phyloP scores from a whole-genome alignment of 2,329 filamentous ascomycete genomes.

The Waltergamsia citrina region DNA sequence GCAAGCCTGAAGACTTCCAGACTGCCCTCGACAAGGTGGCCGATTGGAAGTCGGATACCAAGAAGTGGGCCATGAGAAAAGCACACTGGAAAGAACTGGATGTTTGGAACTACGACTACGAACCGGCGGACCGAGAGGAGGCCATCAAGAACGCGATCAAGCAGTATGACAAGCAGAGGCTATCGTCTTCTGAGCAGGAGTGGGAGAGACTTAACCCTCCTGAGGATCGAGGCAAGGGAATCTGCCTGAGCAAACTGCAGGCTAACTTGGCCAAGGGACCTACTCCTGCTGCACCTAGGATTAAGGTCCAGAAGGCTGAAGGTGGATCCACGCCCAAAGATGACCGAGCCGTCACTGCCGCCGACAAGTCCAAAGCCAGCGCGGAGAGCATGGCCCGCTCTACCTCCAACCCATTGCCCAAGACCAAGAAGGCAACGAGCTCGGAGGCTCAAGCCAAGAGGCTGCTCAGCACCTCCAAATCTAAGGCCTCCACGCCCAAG shows the following conservation, averaged over 20 bases:
- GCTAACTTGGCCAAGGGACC: slow-evolving; percentile 40
- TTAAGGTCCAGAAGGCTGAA: slow-evolving; percentile 40
- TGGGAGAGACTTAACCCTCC: slow-evolving; percentile 53
- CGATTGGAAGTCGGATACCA: slow-evolving; percentile 33
- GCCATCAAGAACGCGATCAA: slow-evolving; percentile 52
- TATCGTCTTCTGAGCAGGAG: slow-evolving; percentile 44
- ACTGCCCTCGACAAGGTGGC: slow-evolving; percentile 49
- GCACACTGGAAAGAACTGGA: slow-evolving; percentile 54
- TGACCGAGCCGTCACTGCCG: slow-evolving; percentile 17
- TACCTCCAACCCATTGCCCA: slow-evolving; percentile 40
- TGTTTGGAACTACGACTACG: slow-evolving; percentile 53
- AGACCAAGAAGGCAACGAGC: slow-evolving; percentile 47
- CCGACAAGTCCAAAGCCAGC: slow-evolving; percentile 18
- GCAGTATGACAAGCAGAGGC: slow-evolving; percentile 48
- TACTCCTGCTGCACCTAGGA: slow-evolving; percentile 33
- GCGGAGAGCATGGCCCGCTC: slow-evolving; percentile 38
- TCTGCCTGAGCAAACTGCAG: slow-evolving; percentile 52
- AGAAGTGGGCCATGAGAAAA: slow-evolving; percentile 48
- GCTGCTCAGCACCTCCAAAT: slow-evolving; percentile 29
- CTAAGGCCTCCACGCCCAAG: slow-evolving; percentile 15
- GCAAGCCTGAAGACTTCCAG: slow-evolving; percentile 43
- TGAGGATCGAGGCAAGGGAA: slow-evolving; percentile 48
- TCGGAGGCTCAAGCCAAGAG: slow-evolving; percentile 48
- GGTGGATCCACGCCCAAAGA: slow-evolving; percentile 30
- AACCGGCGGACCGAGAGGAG: slow-evolving; percentile 43